These are phyloP conservation scores for Ceratocystis lukuohia DNA, from an alignment of 2,329 filamentous ascomycete genomes.

Conservation along the genomic window DNA sequence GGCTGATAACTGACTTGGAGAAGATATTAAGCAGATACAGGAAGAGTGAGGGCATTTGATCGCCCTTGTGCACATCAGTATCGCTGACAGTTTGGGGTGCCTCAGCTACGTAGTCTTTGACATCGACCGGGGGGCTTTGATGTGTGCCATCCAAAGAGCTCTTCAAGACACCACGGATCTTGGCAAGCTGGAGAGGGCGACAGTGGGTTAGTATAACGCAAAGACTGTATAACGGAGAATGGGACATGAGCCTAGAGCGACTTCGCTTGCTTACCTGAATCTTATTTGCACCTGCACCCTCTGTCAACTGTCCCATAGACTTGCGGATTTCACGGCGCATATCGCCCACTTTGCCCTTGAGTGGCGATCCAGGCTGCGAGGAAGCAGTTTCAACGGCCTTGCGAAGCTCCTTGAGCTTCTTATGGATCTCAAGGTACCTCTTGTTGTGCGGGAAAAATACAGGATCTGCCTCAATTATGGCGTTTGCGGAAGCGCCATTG, in stretches of 20 bases:
- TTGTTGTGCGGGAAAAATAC: slow-evolving; percentile 25
- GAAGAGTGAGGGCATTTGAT: slow-evolving; percentile 48
- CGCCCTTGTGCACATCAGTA: slow-evolving; percentile 35
- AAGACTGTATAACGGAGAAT: neutral
- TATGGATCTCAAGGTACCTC: slow-evolving; percentile 46
- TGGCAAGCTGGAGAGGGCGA: slow-evolving; percentile 19
- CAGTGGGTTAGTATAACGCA: slow-evolving; percentile 14
- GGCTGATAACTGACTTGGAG: slow-evolving; percentile 57
- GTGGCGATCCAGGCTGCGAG: slow-evolving; percentile 32
- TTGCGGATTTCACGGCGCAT: slow-evolving; percentile 59
- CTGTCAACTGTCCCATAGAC: slow-evolving; percentile 59
- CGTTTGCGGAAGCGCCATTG: neutral
- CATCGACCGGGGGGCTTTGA: slow-evolving; percentile 40
- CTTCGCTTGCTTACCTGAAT: slow-evolving; percentile 12
- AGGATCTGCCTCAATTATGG: slow-evolving; percentile 17
- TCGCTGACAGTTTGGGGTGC: slow-evolving; percentile 36
- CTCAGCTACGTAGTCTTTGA: slow-evolving; percentile 40
- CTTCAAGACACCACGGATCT: slow-evolving; percentile 41
- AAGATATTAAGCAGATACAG: slow-evolving; percentile 68
- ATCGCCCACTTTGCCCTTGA: slow-evolving; percentile 57
- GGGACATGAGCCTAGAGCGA: neutral
- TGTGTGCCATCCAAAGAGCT: slow-evolving; percentile 29
- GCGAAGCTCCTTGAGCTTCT: slow-evolving; percentile 53
- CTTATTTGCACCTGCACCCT: slow-evolving; percentile 47
- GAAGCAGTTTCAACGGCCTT: slow-evolving; percentile 46